Evolutionary conservation across 2,329 filamentous ascomycete genomes (phyloP), one percentile per base, ranked within the genome.

Genomic region (Pseudogymnoascus sp.): DNA sequence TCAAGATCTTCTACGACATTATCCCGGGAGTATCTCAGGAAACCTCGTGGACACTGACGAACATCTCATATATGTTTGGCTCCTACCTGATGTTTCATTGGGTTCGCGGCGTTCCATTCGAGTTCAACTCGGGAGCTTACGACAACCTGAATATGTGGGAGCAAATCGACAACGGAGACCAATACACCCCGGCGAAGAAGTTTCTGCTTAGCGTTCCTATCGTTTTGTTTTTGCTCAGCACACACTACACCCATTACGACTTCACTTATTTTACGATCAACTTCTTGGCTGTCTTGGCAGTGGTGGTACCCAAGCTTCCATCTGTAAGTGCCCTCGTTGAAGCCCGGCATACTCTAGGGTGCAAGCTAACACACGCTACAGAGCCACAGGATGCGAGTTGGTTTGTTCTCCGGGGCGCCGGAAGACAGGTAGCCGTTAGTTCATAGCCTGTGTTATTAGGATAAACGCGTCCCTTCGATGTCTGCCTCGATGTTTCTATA

Each of bases 71-170:
- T 82, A 97, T 97, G 92, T 89, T 94, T 71, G 92, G 91, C 71
- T 97, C 93, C 41, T 99, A 97, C 76, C 85, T 99, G 75, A 99
- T 99, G 94, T 99, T 99, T 77, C 94, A 99, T 77, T 96, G 91
- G 81, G 94, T 99, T 68, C 91, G 93, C 72, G 94, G 94, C 68
- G 91, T 97, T 53, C 94, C 94, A 5, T 99, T 99, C 73, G 94
- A 99, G 75, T 99, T 99, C 82, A 99, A 99, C 73, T 88, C 90
- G 61, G 94, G 94, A 63, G 94, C 94, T 68, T 99, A 97, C 76
- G 94, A 99, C 81, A 97, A 99, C 75, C 82, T 99, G 72, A 99
- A 97, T 79, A 97, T 99, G 94, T 99, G 94, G 94, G 94, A 99
- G 79, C 94, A 99, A 78, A 99, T 99, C 74, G 94, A 99, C 79